These are phyloP conservation scores for Boletus rufocinnamomeus DNA, from an alignment of 768 basidiomycete species.

Conservation along the genomic window DNA sequence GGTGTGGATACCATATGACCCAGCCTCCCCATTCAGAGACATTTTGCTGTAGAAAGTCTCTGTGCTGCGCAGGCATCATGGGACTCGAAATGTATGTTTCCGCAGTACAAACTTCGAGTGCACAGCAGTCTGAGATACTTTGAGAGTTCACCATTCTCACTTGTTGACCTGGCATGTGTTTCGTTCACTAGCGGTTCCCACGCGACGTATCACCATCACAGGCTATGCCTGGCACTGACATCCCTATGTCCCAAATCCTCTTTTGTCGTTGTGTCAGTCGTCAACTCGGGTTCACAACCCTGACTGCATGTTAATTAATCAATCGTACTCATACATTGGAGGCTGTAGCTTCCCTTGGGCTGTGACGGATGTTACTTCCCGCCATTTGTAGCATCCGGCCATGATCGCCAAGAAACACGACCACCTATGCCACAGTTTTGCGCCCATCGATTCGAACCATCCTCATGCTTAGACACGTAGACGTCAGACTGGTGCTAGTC, in stretches of 20 bases:
- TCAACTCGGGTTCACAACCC: constrained; percentile 22
- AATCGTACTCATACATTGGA: constrained; percentile 7
- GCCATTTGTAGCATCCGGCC: constrained; percentile 8
- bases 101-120: constrained; percentile 7
- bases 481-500: neutral
- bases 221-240: constrained; percentile 1
- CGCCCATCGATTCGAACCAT: constrained; percentile 19
- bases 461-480: constrained; percentile 3
- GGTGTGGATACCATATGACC: constrained; percentile 1
- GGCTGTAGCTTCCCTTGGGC: constrained; percentile 16
- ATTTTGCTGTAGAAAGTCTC: neutral
- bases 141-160: neutral
- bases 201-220: neutral
- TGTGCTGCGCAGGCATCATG: neutral
- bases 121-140: neutral
- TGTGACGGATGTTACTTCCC: constrained; percentile 20
- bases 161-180: neutral
- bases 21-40: neutral
- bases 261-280: constrained; percentile 3
- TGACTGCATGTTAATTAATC: constrained; percentile 24
- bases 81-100: neutral
- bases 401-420: constrained; percentile 13
- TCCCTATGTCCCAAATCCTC: neutral
- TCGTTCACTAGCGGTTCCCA: neutral
- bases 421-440: constrained; percentile 27